Conservation (phyloP, 2,329 filamentous ascomycete species). For the Cordyceps pruinosa region DNA sequence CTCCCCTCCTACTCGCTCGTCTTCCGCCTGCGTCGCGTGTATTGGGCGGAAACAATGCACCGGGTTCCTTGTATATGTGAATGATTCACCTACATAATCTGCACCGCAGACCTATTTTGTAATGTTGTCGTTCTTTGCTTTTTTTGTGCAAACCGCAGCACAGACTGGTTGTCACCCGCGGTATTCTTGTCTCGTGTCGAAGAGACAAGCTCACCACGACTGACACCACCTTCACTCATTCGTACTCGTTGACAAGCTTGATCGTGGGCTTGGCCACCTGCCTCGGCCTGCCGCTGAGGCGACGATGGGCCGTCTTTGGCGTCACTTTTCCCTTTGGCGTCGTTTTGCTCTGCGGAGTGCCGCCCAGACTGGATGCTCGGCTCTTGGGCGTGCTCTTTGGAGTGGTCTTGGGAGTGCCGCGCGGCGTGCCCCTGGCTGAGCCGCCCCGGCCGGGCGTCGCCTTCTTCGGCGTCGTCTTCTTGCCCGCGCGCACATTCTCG, state of each 20-base stretch:
- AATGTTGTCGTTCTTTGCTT: neutral
- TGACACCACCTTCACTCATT: no score
- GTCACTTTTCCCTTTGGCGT: slow-evolving; percentile 12
- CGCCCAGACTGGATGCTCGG: neutral
- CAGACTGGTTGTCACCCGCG: neutral
- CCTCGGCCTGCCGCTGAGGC: slow-evolving; percentile 8
- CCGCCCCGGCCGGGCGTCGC: slow-evolving; percentile 4
- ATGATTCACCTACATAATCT: neutral
- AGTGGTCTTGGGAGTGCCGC: slow-evolving; percentile 13
- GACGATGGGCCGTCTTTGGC: slow-evolving; percentile 12
- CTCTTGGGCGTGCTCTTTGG: slow-evolving; percentile 14
- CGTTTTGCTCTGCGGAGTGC: slow-evolving; percentile 5
- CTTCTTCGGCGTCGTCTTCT: slow-evolving; percentile 9
- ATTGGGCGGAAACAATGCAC: neutral
- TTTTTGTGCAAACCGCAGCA: neutral
- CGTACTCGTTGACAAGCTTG: slow-evolving; percentile 6
- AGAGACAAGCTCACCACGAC: no score
- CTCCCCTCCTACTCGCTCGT: neutral
- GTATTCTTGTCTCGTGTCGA: neutral
- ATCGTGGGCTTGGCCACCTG: slow-evolving; percentile 8
- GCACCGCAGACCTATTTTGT: neutral
- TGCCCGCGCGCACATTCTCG: slow-evolving; percentile 11
- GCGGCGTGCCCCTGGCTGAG: slow-evolving; percentile 15
- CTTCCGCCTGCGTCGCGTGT: neutral
- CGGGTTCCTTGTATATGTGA: neutral